Evolutionary conservation across 1,284 basidiomycete genomes (phyloP).

Genomic region (Rhodofomes roseus): DNA sequence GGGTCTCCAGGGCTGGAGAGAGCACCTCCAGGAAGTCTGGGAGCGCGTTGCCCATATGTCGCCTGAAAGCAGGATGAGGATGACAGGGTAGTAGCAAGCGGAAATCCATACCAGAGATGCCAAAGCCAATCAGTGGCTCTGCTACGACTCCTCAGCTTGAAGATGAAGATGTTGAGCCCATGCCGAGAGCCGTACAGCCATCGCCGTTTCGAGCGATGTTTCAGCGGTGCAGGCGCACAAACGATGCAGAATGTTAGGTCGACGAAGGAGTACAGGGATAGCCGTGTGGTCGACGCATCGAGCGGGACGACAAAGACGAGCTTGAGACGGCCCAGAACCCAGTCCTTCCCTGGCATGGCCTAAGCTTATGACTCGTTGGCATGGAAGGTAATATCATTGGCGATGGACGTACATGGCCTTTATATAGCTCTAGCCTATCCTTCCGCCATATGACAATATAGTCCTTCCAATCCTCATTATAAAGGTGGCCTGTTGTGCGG

Average conservation of each 20-base stretch:
- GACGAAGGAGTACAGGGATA: slow-evolving; percentile 79
- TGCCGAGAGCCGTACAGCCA: slow-evolving; percentile 42
- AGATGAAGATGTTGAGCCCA: slow-evolving; percentile 78
- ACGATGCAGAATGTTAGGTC: slow-evolving; percentile 79
- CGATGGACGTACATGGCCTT: slow-evolving; percentile 59
- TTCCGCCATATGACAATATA: slow-evolving; percentile 79
- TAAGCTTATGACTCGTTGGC: slow-evolving; percentile 42
- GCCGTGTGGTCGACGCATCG: slow-evolving; percentile 47
- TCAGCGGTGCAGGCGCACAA: slow-evolving; percentile 52
- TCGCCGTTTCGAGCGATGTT: slow-evolving; percentile 37
- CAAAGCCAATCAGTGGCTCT: slow-evolving; percentile 81
- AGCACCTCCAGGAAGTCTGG: slow-evolving; percentile 44
- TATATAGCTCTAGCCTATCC: slow-evolving; percentile 73
- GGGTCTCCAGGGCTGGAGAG: slow-evolving; percentile 48
- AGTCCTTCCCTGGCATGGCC: slow-evolving; percentile 61
- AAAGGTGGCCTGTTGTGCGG: slow-evolving; percentile 55
- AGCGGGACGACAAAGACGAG: slow-evolving; percentile 71
- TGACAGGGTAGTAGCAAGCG: neutral
- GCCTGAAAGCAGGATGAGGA: slow-evolving; percentile 41
- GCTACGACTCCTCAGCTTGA: slow-evolving; percentile 69
- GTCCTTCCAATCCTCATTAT: slow-evolving; percentile 72
- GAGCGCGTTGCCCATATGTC: slow-evolving; percentile 47
- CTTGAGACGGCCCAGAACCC: slow-evolving; percentile 60
- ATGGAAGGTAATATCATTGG: neutral
- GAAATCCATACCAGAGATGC: slow-evolving; percentile 60